Base-by-base conservation (phyloP, 192 early-diverging fungal genomes). In the Mortierella claussenii region DNA sequence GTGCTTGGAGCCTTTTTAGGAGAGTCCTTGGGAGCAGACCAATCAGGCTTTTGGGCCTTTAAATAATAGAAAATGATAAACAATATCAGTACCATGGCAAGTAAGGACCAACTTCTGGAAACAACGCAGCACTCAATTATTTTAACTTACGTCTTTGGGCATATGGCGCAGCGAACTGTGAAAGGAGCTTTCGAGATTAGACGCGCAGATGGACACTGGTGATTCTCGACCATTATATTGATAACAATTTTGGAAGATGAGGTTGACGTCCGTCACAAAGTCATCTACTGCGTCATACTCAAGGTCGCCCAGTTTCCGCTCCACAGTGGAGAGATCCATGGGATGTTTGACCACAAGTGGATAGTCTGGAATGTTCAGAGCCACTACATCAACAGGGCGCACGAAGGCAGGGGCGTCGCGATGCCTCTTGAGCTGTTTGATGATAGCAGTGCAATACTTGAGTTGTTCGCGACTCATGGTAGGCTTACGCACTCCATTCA, bases 321-420 rank as follows among this genome's bases (percentile, higher is more conserved):
- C 90, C 13, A 92, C 85, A 11, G 93, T 95, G 42, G 85, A 78
- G 42, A 95, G 80, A 65, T 95, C 94, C 88, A 93, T 95, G 5
- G 94, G 94, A 26, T 84, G 60, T 55, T 88, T 91, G 56, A 95
- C 85, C 32, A 93, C 86, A 10, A 80, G 81, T 9, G 80, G 83
- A 59, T 95, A 95, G 74, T 95, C 92, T 0, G 92, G 93, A 23
- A 95, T 92, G 30, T 89, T 92, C 24, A 93, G 84, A 45, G 84
- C 85, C 26, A 93, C 86, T 43, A 84, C 81, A 63, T 95, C 94
- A 24, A 95, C 94, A 0, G 93, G 94, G 47, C 89, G 71, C 27
- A 95, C 82, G 73, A 99, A 99, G n/a, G 92, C 89, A 10, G 82
- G 85, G 5, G 94, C 92, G 50, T 95, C 93, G 62, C 93, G 90